phyloP scores from a whole-genome alignment of 768 basidiomycete species.

The Boletellus sp. region DNA sequence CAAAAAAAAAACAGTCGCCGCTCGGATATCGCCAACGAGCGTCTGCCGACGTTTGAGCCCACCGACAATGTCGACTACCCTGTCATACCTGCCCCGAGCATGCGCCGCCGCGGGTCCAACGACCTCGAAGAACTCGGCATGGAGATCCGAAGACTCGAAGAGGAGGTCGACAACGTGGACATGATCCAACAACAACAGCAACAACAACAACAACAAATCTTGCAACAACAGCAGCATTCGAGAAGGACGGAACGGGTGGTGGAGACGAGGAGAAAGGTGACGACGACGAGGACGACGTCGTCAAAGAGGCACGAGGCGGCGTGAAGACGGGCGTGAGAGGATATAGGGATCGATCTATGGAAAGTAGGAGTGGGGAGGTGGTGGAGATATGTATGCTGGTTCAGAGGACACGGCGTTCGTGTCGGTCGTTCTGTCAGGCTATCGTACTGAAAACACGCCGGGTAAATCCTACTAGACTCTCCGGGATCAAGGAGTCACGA shows the following conservation, averaged over 20 bases:
- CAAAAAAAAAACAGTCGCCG: conserved; percentile 59
- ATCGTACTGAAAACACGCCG: too few species aligned
- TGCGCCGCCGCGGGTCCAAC: conserved; percentile 44
- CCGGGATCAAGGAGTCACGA: too few species aligned
- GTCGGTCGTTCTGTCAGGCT: too few species aligned
- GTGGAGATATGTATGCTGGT: not conserved
- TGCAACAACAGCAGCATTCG: not conserved
- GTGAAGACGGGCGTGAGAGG: not conserved
- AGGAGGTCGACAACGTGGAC: conserved; percentile 39
- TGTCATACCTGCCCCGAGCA: conserved; percentile 60
- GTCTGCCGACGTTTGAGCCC: conserved; percentile 57
- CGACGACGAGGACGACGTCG: conserved; percentile 44
- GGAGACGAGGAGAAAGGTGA: conserved; percentile 48
- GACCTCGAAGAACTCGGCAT: conserved; percentile 47
- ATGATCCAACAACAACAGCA: not conserved
- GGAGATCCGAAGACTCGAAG: conserved; percentile 65
- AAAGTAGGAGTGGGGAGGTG: not conserved
- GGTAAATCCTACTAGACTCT: too few species aligned
- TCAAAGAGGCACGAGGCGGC: conserved; percentile 56
- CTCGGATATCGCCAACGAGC: conserved; percentile 71
- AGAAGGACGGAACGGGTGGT: conserved; percentile 55
- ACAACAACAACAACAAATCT: not conserved
- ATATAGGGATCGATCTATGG: not conserved
- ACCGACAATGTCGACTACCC: conserved; percentile 31
- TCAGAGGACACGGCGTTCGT: not conserved